These are phyloP conservation scores for Cordyceps cateniannulata DNA, from an alignment of 2,329 filamentous ascomycete species.

Conservation along the genomic window DNA sequence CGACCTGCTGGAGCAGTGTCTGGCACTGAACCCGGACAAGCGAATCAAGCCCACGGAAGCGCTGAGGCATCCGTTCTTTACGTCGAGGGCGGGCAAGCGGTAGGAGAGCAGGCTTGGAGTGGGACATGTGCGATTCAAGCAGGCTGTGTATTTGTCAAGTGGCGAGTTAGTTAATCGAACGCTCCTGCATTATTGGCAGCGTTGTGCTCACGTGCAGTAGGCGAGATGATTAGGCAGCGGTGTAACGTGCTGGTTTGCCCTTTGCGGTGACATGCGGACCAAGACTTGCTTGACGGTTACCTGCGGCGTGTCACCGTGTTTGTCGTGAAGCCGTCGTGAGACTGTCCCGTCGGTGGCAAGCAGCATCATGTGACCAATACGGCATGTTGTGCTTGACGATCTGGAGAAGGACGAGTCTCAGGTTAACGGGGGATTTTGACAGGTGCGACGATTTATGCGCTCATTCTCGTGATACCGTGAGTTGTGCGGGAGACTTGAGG, in stretches of 20 bases:
- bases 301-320: background rate
- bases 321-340: background rate
- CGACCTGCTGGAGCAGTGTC: conserved; percentile 81
- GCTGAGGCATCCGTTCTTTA: conserved; percentile 82
- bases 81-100: conserved; percentile 25
- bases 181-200: background rate
- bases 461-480: background rate
- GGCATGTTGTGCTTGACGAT: background rate
- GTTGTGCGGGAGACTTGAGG: background rate
- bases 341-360: background rate
- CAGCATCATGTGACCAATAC: background rate
- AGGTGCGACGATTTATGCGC: background rate
- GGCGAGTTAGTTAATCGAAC: background rate
- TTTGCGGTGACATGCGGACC: background rate
- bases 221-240: background rate
- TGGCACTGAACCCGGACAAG: conserved; percentile 88
- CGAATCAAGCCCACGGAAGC: conserved; percentile 82
- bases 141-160: background rate
- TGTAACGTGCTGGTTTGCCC: background rate
- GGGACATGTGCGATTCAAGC: background rate
- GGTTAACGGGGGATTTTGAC: background rate
- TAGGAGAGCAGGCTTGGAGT: conserved; percentile 7
- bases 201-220: background rate
- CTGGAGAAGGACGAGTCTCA: background rate
- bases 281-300: background rate